Evolutionary conservation across 371 early-diverging fungal genomes (phyloP).

Genomic region (Coemansia sp.): DNA sequence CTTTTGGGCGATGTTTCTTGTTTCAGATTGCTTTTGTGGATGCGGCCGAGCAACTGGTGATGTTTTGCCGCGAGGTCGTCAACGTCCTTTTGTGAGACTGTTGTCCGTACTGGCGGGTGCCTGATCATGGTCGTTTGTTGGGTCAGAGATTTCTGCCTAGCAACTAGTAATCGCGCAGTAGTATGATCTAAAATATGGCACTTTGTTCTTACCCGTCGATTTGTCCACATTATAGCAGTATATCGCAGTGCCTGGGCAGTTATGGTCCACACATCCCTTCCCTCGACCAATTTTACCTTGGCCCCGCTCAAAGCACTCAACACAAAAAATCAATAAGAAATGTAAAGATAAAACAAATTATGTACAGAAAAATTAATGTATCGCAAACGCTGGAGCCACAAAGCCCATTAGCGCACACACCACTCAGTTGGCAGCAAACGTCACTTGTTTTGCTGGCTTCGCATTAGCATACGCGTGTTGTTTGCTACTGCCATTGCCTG

Average conservation of each 20-base stretch:
- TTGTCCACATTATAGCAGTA: not conserved
- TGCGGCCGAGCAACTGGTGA: slow-evolving; percentile 27
- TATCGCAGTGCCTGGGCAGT: not conserved
- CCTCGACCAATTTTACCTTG: not conserved
- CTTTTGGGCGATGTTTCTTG: not conserved
- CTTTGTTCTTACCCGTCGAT: no score
- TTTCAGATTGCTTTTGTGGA: not conserved
- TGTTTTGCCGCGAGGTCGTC: slow-evolving; percentile 40
- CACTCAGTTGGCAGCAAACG: slow-evolving; percentile 22
- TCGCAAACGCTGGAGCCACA: not conserved
- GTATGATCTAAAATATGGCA: no score
- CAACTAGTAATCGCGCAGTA: no score
- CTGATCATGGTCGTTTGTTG: slow-evolving; percentile 26
- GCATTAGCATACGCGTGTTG: slow-evolving; percentile 4
- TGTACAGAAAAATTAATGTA: not conserved
- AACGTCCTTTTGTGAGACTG: slow-evolving; percentile 42
- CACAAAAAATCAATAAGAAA: not conserved
- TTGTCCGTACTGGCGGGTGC: slow-evolving; percentile 34
- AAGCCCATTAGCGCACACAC: not conserved
- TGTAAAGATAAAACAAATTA: not conserved
- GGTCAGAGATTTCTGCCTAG: no score
- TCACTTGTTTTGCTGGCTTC: slow-evolving; percentile 36
- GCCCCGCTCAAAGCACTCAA: not conserved
- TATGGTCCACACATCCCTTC: not conserved
- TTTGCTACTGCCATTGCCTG: slow-evolving; percentile 1